Conservation (phyloP, 345 rosid genomes). For the Citrus medica region DNA sequence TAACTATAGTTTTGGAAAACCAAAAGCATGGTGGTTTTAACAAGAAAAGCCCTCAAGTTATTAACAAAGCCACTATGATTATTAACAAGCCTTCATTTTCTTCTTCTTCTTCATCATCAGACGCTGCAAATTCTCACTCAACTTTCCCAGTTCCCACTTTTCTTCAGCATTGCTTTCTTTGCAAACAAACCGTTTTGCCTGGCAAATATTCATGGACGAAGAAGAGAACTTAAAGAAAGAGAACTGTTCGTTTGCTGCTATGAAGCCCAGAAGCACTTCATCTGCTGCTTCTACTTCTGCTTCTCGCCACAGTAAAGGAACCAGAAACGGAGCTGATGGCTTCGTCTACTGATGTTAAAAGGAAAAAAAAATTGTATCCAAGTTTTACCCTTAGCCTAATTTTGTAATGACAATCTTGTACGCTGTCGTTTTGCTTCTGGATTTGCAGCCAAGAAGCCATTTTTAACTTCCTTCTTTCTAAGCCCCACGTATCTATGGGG, state of each 20-base stretch:
- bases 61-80: conserved; percentile 49
- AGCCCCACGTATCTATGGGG: conserved; percentile 6
- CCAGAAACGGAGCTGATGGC: conserved; percentile 56
- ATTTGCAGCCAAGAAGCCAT: conserved; percentile 29
- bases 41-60: conserved; percentile 47
- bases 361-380: background rate
- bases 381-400: conserved; percentile 26
- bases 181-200: conserved; percentile 57
- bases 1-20: conserved; percentile 68
- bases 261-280: conserved; percentile 23
- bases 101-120: conserved; percentile 20
- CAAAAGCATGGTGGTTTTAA: conserved; percentile 19
- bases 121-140: background rate
- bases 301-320: conserved; percentile 39
- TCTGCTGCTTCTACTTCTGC: conserved; percentile 26
- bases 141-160: conserved; percentile 33
- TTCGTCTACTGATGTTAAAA: conserved; percentile 38
- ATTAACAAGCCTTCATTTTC: conserved; percentile 6
- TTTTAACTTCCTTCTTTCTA: conserved; percentile 5
- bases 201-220: conserved; percentile 76
- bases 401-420: conserved; percentile 26
- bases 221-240: conserved; percentile 48
- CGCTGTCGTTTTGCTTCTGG: conserved; percentile 29
- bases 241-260: conserved; percentile 43
- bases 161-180: conserved; percentile 71